Conservation (phyloP, 1,284 basidiomycete species). For the Cryptococcus neoformans region DNA sequence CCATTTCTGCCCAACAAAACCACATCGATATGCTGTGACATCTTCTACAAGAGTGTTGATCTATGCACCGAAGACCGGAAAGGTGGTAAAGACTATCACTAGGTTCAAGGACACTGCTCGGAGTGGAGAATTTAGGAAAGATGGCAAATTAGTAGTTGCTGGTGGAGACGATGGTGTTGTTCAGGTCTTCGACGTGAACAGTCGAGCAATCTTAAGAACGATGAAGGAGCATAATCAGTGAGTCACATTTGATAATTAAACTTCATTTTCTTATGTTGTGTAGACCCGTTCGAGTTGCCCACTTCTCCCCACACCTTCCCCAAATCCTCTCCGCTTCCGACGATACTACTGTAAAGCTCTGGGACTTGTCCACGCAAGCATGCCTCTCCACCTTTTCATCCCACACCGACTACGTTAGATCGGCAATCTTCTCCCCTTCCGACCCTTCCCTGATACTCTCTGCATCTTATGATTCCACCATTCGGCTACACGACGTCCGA, state of each 20-base stretch:
- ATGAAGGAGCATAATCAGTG: slow-evolving; percentile 86
- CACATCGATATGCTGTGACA: slow-evolving; percentile 92
- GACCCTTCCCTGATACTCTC: slow-evolving; percentile 84
- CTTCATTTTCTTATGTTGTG: background rate
- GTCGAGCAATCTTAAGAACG: slow-evolving; percentile 87
- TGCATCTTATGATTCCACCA: slow-evolving; percentile 92
- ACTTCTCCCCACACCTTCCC: slow-evolving; percentile 80
- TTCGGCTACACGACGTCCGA: slow-evolving; percentile 83
- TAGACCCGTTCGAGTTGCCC: slow-evolving; percentile 85
- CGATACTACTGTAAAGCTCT: slow-evolving; percentile 88
- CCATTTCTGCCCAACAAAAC: slow-evolving; percentile 79
- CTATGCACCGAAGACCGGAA: slow-evolving; percentile 92
- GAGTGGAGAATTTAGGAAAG: slow-evolving; percentile 78
- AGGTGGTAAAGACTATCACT: slow-evolving; percentile 92
- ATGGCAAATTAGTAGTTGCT: slow-evolving; percentile 93
- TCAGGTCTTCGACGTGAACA: slow-evolving; percentile 96
- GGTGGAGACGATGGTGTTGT: slow-evolving; percentile 92
- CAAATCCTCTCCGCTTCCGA: slow-evolving; percentile 93
- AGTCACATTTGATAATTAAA: slow-evolving; percentile 16
- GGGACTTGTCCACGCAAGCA: slow-evolving; percentile 91
- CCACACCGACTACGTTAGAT: slow-evolving; percentile 94
- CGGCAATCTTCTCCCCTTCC: slow-evolving; percentile 77
- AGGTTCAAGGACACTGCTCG: slow-evolving; percentile 95
- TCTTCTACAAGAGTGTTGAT: slow-evolving; percentile 92
- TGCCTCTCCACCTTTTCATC: slow-evolving; percentile 72